phyloP scores from a whole-genome alignment of 2,329 filamentous ascomycete genomes.

The Cercospora zeina region DNA sequence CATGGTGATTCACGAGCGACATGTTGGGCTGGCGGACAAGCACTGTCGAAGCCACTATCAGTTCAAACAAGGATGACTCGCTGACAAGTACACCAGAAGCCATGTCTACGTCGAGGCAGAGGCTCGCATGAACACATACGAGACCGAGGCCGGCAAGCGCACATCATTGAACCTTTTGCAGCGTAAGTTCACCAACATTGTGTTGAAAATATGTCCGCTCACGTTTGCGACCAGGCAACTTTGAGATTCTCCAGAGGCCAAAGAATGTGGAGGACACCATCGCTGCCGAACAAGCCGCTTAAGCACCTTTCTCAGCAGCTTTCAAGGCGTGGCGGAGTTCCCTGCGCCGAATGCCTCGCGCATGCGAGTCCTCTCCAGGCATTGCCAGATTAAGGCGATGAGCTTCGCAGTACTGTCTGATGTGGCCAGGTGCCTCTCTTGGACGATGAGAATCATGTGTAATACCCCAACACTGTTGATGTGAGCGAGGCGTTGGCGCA shows the following conservation, averaged over 20 bases:
- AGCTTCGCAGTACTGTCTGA: too few species aligned
- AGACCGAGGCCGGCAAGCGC: conserved; percentile 66
- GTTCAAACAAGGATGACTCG: not conserved
- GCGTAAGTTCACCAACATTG: conserved; percentile 61
- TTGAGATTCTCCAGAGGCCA: conserved; percentile 52
- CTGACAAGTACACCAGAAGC: conserved; percentile 55
- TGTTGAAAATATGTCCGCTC: not conserved
- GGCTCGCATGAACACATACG: conserved; percentile 65
- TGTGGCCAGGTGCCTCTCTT: not conserved
- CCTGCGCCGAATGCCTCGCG: not conserved
- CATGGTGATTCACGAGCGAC: not conserved
- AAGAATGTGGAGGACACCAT: conserved; percentile 20
- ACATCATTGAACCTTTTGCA: conserved; percentile 70
- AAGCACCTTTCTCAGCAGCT: too few species aligned
- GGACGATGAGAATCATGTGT: conserved; percentile 6
- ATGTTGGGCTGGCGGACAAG: not conserved
- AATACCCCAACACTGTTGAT: conserved; percentile 3
- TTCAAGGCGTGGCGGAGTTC: conserved; percentile 14
- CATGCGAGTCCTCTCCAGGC: not conserved
- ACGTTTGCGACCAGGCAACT: conserved; percentile 42
- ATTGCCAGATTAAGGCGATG: not conserved
- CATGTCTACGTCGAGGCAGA: conserved; percentile 84
- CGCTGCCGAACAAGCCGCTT: conserved; percentile 20
- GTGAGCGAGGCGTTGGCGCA: conserved; percentile 9
- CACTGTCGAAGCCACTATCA: not conserved